Evolutionary conservation across 164 flowering plant genomes (phyloP).

Genomic region (Stephania cephalantha): DNA sequence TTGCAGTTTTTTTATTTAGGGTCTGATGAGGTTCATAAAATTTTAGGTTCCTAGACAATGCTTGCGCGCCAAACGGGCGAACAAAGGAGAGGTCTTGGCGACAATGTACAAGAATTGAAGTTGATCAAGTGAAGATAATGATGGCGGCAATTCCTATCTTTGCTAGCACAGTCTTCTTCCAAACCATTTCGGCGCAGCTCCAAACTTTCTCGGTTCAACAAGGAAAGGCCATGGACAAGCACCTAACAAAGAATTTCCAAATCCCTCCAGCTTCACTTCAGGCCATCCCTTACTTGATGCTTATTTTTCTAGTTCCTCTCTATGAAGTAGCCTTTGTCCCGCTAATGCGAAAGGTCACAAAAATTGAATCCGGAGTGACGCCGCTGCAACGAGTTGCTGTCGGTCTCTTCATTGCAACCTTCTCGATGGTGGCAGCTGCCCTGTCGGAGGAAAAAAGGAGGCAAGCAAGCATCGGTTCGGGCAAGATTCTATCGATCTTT

Average conservation of each 20-base stretch:
- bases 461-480: not conserved
- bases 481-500: constrained; percentile 10
- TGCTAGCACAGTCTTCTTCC: constrained; percentile 16
- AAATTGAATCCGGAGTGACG: constrained; percentile 17
- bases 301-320: constrained; percentile 18
- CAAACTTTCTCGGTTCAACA: constrained; percentile 6
- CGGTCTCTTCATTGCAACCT: constrained; percentile 17
- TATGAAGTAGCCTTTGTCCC: constrained; percentile 20
- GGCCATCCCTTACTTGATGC: constrained; percentile 14
- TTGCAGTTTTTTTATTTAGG: not conserved
- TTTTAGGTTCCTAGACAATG: constrained; percentile 19
- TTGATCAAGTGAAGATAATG: constrained; percentile 21
- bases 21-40: not conserved
- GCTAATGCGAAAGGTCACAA: constrained; percentile 13
- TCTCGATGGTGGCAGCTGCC: constrained; percentile 21
- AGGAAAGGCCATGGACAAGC: constrained; percentile 1
- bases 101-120: constrained; percentile 18
- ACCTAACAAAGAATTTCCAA: constrained; percentile 8
- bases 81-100: constrained; percentile 9
- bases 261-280: constrained; percentile 24
- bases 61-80: not conserved
- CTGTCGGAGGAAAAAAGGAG: constrained; percentile 16
- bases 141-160: constrained; percentile 14
- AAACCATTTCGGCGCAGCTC: constrained; percentile 10
- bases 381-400: constrained; percentile 19